phyloP scores from a whole-genome alignment of 495 filamentous ascomycete genomes.

The Penicillium parvum region DNA sequence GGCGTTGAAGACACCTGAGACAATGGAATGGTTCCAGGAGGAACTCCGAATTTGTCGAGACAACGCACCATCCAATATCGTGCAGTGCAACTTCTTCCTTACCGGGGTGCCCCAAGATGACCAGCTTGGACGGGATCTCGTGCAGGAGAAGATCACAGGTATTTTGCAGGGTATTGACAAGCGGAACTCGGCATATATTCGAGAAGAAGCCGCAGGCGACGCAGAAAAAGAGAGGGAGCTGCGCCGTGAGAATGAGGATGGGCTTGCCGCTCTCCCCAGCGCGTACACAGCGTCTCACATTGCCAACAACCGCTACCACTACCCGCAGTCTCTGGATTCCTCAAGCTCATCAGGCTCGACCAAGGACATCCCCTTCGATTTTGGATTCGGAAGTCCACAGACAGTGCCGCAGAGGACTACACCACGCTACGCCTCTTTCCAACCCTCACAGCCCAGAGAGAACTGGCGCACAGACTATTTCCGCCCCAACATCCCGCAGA shows the following conservation, averaged over 20 bases:
- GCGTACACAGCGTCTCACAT: slow-evolving; percentile 28
- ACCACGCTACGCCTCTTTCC: slow-evolving; percentile 77
- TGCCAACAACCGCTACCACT: slow-evolving; percentile 14
- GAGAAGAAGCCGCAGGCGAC: slow-evolving; percentile 76
- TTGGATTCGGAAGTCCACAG: slow-evolving; percentile 23
- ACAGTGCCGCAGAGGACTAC: slow-evolving; percentile 31
- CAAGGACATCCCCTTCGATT: slow-evolving; percentile 27
- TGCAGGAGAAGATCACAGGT: slow-evolving; percentile 80
- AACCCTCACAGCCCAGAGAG: slow-evolving; percentile 60
- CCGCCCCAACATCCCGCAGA: slow-evolving; percentile 80
- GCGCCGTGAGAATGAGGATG: slow-evolving; percentile 80
- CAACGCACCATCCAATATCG: slow-evolving; percentile 73
- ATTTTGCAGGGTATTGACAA: slow-evolving; percentile 78
- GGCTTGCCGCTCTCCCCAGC: slow-evolving; percentile 72
- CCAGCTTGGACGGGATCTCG: slow-evolving; percentile 56
- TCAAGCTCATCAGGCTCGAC: background rate
- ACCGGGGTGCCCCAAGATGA: slow-evolving; percentile 47
- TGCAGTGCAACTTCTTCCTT: slow-evolving; percentile 92
- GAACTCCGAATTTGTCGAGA: slow-evolving; percentile 87
- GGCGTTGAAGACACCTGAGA: slow-evolving; percentile 83
- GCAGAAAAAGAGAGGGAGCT: slow-evolving; percentile 71
- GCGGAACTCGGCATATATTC: slow-evolving; percentile 74
- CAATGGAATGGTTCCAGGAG: slow-evolving; percentile 97
- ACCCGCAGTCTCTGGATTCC: slow-evolving; percentile 9
- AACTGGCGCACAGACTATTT: slow-evolving; percentile 91